Evolutionary conservation across 192 early-diverging fungal species (phyloP).

Genomic region (Umbelopsis isabellina): DNA sequence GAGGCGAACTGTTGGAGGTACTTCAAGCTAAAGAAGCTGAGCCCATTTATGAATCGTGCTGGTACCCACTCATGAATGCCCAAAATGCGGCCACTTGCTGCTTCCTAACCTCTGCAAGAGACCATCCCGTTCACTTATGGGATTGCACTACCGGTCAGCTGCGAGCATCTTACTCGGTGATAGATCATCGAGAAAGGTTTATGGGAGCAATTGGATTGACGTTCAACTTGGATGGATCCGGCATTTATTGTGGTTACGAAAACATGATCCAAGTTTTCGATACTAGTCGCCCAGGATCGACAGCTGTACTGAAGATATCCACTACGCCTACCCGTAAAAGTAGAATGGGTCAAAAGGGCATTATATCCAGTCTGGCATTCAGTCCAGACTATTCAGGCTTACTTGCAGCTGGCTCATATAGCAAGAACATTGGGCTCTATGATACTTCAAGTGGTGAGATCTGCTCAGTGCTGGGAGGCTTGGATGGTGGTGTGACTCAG

Average conservation of each 20-base stretch:
- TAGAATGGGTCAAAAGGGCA: conserved; percentile 71
- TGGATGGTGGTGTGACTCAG: conserved; percentile 57
- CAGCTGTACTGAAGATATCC: conserved; percentile 43
- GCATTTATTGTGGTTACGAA: conserved; percentile 72
- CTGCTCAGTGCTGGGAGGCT: conserved; percentile 49
- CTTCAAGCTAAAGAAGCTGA: conserved; percentile 44
- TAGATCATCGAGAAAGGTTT: conserved; percentile 66
- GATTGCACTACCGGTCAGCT: conserved; percentile 66
- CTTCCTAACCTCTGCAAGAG: conserved; percentile 64
- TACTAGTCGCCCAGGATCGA: conserved; percentile 60
- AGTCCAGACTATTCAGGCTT: conserved; percentile 66
- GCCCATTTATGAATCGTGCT: conserved; percentile 61
- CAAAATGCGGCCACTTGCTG: conserved; percentile 66
- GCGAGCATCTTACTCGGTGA: conserved; percentile 68
- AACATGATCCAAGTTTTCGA: conserved; percentile 75
- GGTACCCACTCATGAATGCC: conserved; percentile 65
- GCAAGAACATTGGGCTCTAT: conserved; percentile 69
- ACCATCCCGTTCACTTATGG: conserved; percentile 81
- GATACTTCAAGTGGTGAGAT: conserved; percentile 58
- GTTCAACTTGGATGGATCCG: conserved; percentile 71
- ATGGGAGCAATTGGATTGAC: conserved; percentile 65
- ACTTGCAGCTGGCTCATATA: conserved; percentile 76
- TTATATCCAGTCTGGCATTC: conserved; percentile 75
- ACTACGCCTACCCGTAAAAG: conserved; percentile 68
- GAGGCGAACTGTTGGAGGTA: conserved; percentile 8